A percentile compares a stretch with the other conserved stretches of the same genome.
phyloP scores from a whole-genome alignment of 305 asterid species.

The Rubia tinctorum region DNA sequence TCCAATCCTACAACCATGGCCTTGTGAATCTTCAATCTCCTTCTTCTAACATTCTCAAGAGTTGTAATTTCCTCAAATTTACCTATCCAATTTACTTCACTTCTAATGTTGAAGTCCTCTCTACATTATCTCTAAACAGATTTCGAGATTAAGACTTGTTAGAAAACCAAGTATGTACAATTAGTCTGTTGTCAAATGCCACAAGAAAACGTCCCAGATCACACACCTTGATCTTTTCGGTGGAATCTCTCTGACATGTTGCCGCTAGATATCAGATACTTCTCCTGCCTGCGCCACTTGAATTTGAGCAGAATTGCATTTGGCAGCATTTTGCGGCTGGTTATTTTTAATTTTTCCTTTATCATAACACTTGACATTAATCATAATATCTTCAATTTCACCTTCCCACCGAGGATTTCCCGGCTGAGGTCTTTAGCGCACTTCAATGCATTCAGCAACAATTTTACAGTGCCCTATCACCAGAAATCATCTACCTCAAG shows the following conservation, averaged over 20 bases:
- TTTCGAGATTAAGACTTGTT: conserved; percentile 67
- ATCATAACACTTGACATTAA: conserved; percentile 61
- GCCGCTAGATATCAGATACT: conserved; percentile 41
- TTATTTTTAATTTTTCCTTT: conserved; percentile 51
- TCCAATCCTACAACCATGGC: conserved; percentile 38
- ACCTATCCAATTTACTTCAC: conserved; percentile 48
- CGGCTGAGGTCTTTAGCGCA: conserved; percentile 41
- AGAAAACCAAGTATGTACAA: conserved; percentile 53
- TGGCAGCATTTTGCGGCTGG: conserved; percentile 49
- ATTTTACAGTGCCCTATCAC: conserved; percentile 65
- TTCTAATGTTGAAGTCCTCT: conserved; percentile 59
- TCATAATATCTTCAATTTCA: conserved; percentile 61
- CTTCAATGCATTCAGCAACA: conserved; percentile 69
- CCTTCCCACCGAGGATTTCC: conserved; percentile 55
- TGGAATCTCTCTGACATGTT: conserved; percentile 64
- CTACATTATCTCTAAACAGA: conserved; percentile 46
- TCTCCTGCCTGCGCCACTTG: conserved; percentile 46
- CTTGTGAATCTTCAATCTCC: conserved; percentile 18
- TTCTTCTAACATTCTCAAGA: conserved; percentile 13
- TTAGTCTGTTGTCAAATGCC: conserved; percentile 76
- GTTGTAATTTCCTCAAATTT: conserved; percentile 19
- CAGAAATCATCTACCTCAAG: conserved; percentile 20
- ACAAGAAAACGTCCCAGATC: conserved; percentile 37
- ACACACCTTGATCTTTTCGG: conserved; percentile 55
- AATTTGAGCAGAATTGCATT: conserved; percentile 68